Conservation (phyloP, 768 basidiomycete species). For the Suillus lakei region DNA sequence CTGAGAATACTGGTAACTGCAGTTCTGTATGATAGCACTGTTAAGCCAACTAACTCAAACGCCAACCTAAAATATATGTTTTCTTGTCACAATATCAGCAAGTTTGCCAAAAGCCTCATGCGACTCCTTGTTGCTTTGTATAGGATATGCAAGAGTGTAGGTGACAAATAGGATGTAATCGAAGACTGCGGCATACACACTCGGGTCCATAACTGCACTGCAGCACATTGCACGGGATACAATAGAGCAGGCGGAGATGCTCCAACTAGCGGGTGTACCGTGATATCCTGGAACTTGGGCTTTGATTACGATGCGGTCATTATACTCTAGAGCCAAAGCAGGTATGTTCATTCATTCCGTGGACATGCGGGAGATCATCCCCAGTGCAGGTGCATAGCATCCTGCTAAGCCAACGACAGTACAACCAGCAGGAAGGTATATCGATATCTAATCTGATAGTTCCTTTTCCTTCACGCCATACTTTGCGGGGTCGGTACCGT, state of each 20-base stretch:
- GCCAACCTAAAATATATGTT: background rate
- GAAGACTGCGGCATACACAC: background rate
- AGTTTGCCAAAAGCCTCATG: too few species aligned
- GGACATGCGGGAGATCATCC: background rate
- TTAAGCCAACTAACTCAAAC: too few species aligned
- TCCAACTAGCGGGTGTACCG: background rate
- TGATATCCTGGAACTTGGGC: background rate
- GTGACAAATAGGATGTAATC: too few species aligned
- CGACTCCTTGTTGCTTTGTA: too few species aligned
- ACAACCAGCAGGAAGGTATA: constrained; percentile 1
- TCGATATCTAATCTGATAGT: constrained; percentile 22
- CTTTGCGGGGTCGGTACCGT: constrained; percentile 85
- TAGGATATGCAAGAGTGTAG: background rate
- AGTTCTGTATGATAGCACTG: too few species aligned
- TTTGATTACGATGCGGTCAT: background rate
- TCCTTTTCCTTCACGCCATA: constrained; percentile 54
- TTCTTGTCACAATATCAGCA: background rate
- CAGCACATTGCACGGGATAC: background rate
- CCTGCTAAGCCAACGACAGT: background rate
- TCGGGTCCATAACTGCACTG: background rate
- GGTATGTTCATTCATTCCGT: background rate
- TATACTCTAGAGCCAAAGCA: background rate
- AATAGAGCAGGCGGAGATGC: background rate
- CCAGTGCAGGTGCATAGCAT: background rate
- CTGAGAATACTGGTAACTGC: too few species aligned